Evolutionary conservation across 2,329 filamentous ascomycete species (phyloP), one percentile per base, ranked within the genome.

Genomic region (Fusarium camptoceras): DNA sequence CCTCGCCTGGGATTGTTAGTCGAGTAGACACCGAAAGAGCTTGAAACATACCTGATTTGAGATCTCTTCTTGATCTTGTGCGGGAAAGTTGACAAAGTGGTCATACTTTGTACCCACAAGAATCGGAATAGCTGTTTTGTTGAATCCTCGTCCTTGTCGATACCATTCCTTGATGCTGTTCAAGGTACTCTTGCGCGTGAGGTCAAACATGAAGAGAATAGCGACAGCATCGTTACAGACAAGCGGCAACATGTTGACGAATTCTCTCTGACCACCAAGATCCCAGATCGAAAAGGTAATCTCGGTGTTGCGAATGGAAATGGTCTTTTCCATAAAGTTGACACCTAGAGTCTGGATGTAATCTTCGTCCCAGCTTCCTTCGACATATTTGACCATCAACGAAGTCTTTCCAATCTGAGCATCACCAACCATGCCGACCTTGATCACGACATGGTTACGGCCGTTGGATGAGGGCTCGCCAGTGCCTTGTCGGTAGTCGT

Each of bases 111-210:
- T 99, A 64, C 96, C 96, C 20, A 99, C 93, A 25, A 99, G 83
- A 77, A 99, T 97, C 0, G 96, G 96, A 73, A 99, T 99, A n/a
- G 96, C 96, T 16, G 96, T 99, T 86, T 99, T 99, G 87, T 99
- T 99, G 86, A 99, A 99, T 25, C 96, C 96, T 70, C 96, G 89
- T 49, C 96, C 96, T 82, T 99, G 96, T 58, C 96, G 89, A 79
- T 99, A 99, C 96, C 96, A 99, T 80, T 99, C 96, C 85, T 99
- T 99, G 86, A 99, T 98, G 76, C 94, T 97, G 83, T 99, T 99
- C 73, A 99, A 86, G 0, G 96, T 99, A 83, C 94, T 98, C 86
- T 99, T 99, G 74, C 96, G 89, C 30, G 96, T 99, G 73, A 99
- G 85, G 80, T 99, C 96, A 80, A 99, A 99, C 96, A 99, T 99